Conservation (phyloP, 257 asterid species). For the Solanum piurae region DNA sequence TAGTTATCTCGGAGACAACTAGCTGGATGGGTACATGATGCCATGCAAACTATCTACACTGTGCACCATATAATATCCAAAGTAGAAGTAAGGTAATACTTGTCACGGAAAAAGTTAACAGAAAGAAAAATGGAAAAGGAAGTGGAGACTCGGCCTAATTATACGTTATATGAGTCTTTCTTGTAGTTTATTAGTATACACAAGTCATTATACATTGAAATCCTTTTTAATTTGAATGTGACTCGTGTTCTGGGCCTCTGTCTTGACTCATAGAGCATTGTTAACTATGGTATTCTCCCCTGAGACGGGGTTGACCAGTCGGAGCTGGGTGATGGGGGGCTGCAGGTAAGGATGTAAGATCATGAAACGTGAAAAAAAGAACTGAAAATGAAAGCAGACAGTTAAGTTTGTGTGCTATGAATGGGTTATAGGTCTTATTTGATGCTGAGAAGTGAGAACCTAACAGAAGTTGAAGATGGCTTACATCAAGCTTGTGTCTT, state of each 20-base stretch:
- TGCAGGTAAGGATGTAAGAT: neutral
- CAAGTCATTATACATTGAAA: neutral
- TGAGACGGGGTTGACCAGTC: neutral
- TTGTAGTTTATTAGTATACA: neutral
- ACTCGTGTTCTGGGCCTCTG: neutral
- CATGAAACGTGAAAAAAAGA: neutral
- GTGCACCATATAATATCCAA: neutral
- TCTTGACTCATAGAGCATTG: neutral
- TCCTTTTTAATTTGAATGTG: neutral
- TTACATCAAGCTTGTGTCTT: too few relatives aligned
- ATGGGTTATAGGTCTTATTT: neutral
- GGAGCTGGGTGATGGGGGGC: neutral
- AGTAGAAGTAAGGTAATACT: neutral
- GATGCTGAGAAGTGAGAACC: neutral
- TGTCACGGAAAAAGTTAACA: neutral
- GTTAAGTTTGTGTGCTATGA: neutral
- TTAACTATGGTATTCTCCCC: neutral
- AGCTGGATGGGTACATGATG: neutral
- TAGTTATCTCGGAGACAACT: slow-evolving; percentile 3
- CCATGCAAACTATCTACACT: neutral
- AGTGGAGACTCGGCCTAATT: neutral
- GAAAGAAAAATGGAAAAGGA: neutral
- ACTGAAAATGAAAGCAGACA: neutral
- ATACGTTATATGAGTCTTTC: neutral
- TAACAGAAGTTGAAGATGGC: too few relatives aligned